Percentiles rank a stretch among this genome's conserved stretches.
Conservation (phyloP, 1,284 basidiomycete genomes). For the Pisolithus thermaeus region DNA sequence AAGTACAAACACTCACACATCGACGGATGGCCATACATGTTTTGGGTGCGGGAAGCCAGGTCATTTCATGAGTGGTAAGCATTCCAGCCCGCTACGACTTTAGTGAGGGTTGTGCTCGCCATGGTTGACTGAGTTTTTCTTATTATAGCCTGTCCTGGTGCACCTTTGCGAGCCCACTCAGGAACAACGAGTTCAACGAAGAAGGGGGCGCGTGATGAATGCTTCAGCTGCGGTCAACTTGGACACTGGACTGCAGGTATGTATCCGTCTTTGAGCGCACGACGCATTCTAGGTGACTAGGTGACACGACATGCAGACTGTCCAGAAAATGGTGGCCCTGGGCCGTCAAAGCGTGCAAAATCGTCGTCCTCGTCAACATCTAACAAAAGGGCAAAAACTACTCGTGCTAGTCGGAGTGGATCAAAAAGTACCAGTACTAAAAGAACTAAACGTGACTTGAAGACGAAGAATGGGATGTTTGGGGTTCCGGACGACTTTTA, state of each 20-base stretch:
- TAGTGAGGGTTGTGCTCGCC: not conserved
- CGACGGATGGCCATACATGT: slow-evolving; percentile 32
- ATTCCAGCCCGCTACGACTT: not conserved
- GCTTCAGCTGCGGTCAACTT: slow-evolving; percentile 25
- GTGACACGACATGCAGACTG: slow-evolving; percentile 16
- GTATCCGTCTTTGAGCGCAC: not conserved
- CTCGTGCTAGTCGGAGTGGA: slow-evolving; percentile 25
- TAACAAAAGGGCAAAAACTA: slow-evolving; percentile 17
- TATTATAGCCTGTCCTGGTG: slow-evolving; percentile 16
- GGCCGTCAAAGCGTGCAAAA: slow-evolving; percentile 23
- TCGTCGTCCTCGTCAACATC: slow-evolving; percentile 10
- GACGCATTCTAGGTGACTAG: not conserved
- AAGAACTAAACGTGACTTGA: slow-evolving; percentile 23
- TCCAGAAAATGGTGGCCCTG: slow-evolving; percentile 17
- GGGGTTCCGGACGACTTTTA: slow-evolving; percentile 29
- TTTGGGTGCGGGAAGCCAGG: slow-evolving; percentile 52
- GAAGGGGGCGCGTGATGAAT: slow-evolving; percentile 11
- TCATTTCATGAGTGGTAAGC: slow-evolving; percentile 55
- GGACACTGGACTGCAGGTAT: slow-evolving; percentile 29
- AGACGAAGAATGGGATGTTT: slow-evolving; percentile 31
- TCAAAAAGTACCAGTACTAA: slow-evolving; percentile 20
- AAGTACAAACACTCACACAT: slow-evolving; percentile 15
- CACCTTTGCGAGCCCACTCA: slow-evolving; percentile 7
- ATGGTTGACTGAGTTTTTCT: too few relatives aligned
- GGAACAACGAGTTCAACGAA: slow-evolving; percentile 4